Evolutionary conservation across 768 basidiomycete species (phyloP).

Genomic region (Leucocoprinus birnbaumii): DNA sequence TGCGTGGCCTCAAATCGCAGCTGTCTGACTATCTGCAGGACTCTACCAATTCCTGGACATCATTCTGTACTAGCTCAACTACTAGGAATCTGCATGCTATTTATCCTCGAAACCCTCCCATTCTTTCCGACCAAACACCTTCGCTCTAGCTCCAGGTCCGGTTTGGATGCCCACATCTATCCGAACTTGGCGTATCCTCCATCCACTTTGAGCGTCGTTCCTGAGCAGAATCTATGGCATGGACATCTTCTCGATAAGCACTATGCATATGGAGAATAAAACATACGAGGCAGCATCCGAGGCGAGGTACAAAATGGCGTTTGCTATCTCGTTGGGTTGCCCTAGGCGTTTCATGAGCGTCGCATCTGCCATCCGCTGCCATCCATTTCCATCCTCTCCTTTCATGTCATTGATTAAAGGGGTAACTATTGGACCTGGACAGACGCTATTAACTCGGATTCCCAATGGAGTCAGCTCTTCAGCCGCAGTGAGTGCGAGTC

Average conservation of each 20-base stretch:
- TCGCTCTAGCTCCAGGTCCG: no score
- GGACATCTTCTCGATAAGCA: neutral
- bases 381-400: slow-evolving; percentile 7
- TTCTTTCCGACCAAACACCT: no score
- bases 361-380: slow-evolving; percentile 12
- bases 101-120: no score
- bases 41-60: no score
- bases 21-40: no score
- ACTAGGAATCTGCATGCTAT: no score
- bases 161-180: neutral
- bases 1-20: no score
- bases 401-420: slow-evolving; percentile 15
- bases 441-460: slow-evolving; percentile 17
- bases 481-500: slow-evolving; percentile 17
- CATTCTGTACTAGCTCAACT: no score
- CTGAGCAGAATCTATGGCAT: slow-evolving; percentile 11
- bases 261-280: neutral
- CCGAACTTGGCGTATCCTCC: slow-evolving; percentile 19
- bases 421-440: slow-evolving; percentile 16
- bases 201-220: slow-evolving; percentile 17
- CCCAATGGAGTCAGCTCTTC: slow-evolving; percentile 16
- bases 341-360: slow-evolving; percentile 15
- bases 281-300: slow-evolving; percentile 13
- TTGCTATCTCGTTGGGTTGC: slow-evolving; percentile 16
- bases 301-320: slow-evolving; percentile 14